Base-by-base conservation (phyloP, 306 rosid species). In the Cicer pinnatifidum region DNA sequence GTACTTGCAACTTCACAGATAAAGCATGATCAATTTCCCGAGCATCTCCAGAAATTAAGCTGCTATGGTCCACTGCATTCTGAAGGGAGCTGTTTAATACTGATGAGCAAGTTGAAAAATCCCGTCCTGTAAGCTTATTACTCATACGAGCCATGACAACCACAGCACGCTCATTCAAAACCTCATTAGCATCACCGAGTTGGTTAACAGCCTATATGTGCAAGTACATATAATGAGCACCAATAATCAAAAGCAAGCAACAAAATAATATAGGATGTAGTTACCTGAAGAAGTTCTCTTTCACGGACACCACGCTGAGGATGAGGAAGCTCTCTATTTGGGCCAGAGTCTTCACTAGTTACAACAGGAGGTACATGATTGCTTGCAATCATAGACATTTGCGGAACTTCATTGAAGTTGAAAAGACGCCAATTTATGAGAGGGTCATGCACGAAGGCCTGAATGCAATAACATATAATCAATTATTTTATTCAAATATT, bases 401-500 rank as follows among this genome's bases (percentile, higher is more conserved):
- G 97, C 11, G 97, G 99, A 71, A 94, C 97, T 88, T 94, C 99
- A 70, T 89, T 94, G 78, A 94, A 89, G 85, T 94, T 89, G 85
- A 94, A 94, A 81, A 94, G 99, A 84, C 99, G 99, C 99, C 99
- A 94, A 73, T 94, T 94, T 83, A 94, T 91, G 51, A 94, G 95
- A 79, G 99, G 99, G 76, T 94, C 97, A 13, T 94, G 97, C 65
- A 94, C 99, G 85, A 94, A 94, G 58, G 99, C 99, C 99, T 94
- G 88, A 72, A 76, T 3, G 69, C 43, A 84, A 58, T 66, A 77
- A 39, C 51, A 76, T 48, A 57, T 64, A 41, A 67, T 76, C 73
- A 71, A 35, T 6, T 53, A 56, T 15, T 15, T 40, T 16, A 64
- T 71, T 61, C 50, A 56, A 40, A 44, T 68, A 67, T 48, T 46